These are phyloP conservation scores for Fusarium anthophilum DNA, from an alignment of 2,329 filamentous ascomycete genomes.

Conservation along the genomic window DNA sequence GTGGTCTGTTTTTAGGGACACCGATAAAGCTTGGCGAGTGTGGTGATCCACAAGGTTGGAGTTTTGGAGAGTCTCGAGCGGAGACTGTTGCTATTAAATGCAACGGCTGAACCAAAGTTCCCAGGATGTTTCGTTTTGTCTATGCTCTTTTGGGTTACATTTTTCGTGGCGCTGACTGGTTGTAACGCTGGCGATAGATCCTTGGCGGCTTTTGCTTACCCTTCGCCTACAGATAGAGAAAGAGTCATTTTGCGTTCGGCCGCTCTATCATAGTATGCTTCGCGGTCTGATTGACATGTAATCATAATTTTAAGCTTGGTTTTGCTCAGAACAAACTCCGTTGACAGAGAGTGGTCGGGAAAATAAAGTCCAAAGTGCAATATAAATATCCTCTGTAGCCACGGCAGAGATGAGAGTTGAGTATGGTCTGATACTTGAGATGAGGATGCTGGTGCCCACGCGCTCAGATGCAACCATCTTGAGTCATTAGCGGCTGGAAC, in stretches of 20 bases:
- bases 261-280: background rate
- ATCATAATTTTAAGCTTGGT: background rate
- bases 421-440: background rate
- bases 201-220: background rate
- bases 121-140: background rate
- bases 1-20: background rate
- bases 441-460: background rate
- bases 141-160: background rate
- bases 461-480: background rate
- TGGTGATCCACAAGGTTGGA: slow-evolving; percentile 12
- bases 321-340: no score
- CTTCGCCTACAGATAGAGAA: background rate
- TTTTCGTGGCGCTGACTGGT: background rate
- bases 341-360: no score
- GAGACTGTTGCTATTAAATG: background rate
- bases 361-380: no score
- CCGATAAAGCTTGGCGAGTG: slow-evolving; percentile 2
- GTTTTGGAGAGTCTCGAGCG: background rate
- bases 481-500: background rate
- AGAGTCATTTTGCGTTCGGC: background rate
- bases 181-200: background rate
- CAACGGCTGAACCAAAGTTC: background rate
- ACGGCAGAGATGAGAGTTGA: background rate
- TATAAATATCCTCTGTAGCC: background rate
- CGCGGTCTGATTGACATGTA: background rate